These are phyloP conservation scores for Hygrocybe punicea DNA, from an alignment of 768 basidiomycete genomes.

Conservation along the genomic window DNA sequence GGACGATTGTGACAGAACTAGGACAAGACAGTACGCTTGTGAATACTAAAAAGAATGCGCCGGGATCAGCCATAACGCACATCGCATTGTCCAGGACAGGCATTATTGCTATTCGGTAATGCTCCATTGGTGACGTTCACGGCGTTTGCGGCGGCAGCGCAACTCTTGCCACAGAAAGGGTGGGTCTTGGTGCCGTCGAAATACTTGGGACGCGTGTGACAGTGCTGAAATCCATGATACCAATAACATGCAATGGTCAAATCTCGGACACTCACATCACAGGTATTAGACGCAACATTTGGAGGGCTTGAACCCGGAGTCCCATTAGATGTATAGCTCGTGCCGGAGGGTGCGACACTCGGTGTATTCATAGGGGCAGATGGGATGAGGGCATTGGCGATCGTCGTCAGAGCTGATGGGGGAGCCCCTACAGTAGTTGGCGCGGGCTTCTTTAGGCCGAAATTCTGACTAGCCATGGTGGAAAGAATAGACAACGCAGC, in stretches of 20 bases:
- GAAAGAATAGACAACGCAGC: constrained; percentile 43
- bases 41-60: background rate
- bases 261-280: constrained; percentile 43
- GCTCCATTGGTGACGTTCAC: constrained; percentile 14
- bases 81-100: constrained; percentile 44
- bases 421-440: constrained; percentile 19
- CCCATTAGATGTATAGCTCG: constrained; percentile 22
- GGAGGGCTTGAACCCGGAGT: constrained; percentile 26
- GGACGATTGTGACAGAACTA: constrained; percentile 61
- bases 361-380: constrained; percentile 33
- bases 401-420: constrained; percentile 25
- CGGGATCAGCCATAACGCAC: constrained; percentile 33
- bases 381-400: constrained; percentile 23
- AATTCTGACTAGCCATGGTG: constrained; percentile 37
- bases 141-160: constrained; percentile 44
- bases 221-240: constrained; percentile 38
- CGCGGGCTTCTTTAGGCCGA: constrained; percentile 30
- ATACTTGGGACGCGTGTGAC: constrained; percentile 54
- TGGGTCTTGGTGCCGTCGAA: constrained; percentile 55
- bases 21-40: constrained; percentile 36
- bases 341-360: constrained; percentile 23
- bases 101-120: constrained; percentile 22
- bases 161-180: constrained; percentile 57
- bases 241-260: constrained; percentile 3
- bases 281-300: constrained; percentile 38